These are phyloP conservation scores for Starmerella powellii DNA, from an alignment of 805 yeast genomes.

Conservation along the genomic window DNA sequence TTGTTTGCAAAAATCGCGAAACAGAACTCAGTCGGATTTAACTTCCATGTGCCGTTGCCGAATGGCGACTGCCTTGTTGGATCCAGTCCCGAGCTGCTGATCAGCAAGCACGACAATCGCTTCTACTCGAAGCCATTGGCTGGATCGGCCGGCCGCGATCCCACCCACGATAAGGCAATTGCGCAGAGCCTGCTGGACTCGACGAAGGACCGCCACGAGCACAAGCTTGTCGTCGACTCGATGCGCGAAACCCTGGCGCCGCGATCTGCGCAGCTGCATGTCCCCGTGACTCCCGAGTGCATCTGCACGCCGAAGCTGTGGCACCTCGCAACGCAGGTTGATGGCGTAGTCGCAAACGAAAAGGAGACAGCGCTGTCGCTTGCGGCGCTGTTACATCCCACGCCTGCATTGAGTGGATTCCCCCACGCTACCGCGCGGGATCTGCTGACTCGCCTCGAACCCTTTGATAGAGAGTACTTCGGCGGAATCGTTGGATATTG, in stretches of 20 bases:
- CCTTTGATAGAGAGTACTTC: slow-evolving; percentile 15
- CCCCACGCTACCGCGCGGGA: slow-evolving; percentile 10
- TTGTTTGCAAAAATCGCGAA: slow-evolving; percentile 4
- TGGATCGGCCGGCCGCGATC: slow-evolving; percentile 14
- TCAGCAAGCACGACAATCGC: slow-evolving; percentile 6
- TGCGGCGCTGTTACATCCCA: slow-evolving; percentile 13
- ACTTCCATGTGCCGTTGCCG: slow-evolving; percentile 14
- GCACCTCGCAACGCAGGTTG: slow-evolving; percentile 12
- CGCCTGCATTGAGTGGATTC: slow-evolving; percentile 17
- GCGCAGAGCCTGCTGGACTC: slow-evolving; percentile 2
- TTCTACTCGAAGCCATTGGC: slow-evolving; percentile 15
- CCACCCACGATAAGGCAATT: not conserved
- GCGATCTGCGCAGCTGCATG: slow-evolving; percentile 1
- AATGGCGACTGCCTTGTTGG: slow-evolving; percentile 9
- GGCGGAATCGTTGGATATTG: slow-evolving; percentile 17
- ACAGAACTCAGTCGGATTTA: slow-evolving; percentile 11
- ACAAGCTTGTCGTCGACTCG: slow-evolving; percentile 13
- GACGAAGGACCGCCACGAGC: slow-evolving; percentile 12
- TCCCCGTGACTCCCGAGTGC: slow-evolving; percentile 3
- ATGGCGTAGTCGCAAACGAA: slow-evolving; percentile 1
- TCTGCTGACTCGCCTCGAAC: slow-evolving; percentile 9
- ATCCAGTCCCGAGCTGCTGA: slow-evolving; percentile 14
- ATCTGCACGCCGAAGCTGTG: slow-evolving; percentile 11
- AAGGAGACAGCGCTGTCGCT: slow-evolving; percentile 7
- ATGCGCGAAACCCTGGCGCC: slow-evolving; percentile 7